Evolutionary conservation across 2,329 filamentous ascomycete genomes (phyloP), one percentile per base, ranked within the genome.

Genomic region (Talaromyces islandicus): DNA sequence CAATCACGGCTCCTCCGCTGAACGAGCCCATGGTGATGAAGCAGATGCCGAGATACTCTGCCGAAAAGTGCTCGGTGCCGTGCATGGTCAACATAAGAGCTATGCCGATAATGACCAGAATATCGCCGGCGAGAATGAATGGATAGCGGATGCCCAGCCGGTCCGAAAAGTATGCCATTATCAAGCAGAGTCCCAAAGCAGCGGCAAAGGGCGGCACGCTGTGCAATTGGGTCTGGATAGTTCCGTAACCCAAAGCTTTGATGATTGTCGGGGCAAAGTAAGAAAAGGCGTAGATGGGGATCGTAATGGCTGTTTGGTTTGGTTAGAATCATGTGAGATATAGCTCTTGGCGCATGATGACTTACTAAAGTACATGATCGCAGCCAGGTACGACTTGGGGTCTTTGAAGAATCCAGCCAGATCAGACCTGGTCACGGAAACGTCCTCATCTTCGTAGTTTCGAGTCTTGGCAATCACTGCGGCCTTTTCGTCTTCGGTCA

Each of bases 1-100:
- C 56, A 19, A 72, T 65, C 19, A 66, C 60, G 1, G 66, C 62
- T 3, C 64, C 69, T 7, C 64, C 62, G 21, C 64, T 62, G 41
- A 70, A 71, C 0, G 67, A 56, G 6, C 75, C 77, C 72, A 78
- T 77, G 1, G 75, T 65, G 11, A 76, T 68, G 9, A 79, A 66
- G 56, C 73, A 75, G 2, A 78, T 69, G 2, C 70, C 77, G 3
- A 71, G 73, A 60, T 80, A 80, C 50, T 75, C 66, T 0, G 67
- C 67, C 1, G 69, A 70, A 41, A 74, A 74, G 7, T 69, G 50
- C 4, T 54, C 11, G n/a, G 59, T 43, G 38, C 64, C 57, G 51
- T 69, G 66, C n/a, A 63, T 53, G 32, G 60, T 65, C 38, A 68
- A 24, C 53, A 72, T 62, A 29, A 71, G 63, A 7, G 65, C 64